phyloP scores from a whole-genome alignment of 228 moss, liverwort and hornwort genomes.

The Sphagnum magellanicum region DNA sequence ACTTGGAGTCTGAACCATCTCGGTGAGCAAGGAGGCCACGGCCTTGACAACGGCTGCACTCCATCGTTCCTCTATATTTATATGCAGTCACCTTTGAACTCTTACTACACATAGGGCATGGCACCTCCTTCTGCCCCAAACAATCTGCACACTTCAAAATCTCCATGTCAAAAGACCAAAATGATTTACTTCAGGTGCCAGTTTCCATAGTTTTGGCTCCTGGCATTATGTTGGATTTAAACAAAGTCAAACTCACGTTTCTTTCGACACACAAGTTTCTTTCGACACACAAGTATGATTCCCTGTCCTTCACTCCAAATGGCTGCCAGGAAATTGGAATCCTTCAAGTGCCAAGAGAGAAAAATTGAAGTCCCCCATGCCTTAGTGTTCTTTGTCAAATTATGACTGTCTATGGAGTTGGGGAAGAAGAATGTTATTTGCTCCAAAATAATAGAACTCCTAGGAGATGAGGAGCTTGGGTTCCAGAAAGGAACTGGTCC shows the following conservation, averaged over 20 bases:
- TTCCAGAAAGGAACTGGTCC: too few relatives aligned
- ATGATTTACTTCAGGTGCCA: too few relatives aligned
- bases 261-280: too few relatives aligned
- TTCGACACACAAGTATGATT: too few relatives aligned
- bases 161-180: too few relatives aligned
- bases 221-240: too few relatives aligned
- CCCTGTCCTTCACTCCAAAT: too few relatives aligned
- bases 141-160: slow-evolving; percentile 43
- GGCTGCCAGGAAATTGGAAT: too few relatives aligned
- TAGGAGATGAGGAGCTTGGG: too few relatives aligned
- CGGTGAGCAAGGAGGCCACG: slow-evolving; percentile 87
- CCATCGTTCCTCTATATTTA: slow-evolving; percentile 32
- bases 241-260: too few relatives aligned
- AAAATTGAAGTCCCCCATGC: not conserved
- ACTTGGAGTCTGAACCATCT: slow-evolving; percentile 89
- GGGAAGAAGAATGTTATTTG: not conserved
- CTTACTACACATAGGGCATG: slow-evolving; percentile 55
- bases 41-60: slow-evolving; percentile 61
- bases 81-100: slow-evolving; percentile 35
- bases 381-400: not conserved
- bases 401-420: not conserved
- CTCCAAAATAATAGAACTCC: not conserved
- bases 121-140: slow-evolving; percentile 55
- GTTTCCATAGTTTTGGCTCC: too few relatives aligned
- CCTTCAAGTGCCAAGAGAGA: too few relatives aligned